Base-by-base conservation (phyloP, 768 basidiomycete species). In the Cystofilobasidium capitatum region DNA sequence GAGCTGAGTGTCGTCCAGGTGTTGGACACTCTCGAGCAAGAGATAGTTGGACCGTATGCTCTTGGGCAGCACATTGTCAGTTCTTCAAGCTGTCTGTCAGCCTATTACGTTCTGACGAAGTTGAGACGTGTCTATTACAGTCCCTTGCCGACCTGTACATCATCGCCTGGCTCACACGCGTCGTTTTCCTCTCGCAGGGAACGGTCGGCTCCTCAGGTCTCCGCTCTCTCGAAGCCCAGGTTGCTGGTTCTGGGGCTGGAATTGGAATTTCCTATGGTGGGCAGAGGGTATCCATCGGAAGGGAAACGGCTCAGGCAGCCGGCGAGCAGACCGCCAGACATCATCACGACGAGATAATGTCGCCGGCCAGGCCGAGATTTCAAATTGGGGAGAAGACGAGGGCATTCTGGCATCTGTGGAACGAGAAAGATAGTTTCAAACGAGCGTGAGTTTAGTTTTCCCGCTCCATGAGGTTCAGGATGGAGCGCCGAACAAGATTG, bases 71-170 rank as follows among this genome's bases (percentile, higher is more conserved):
- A 92, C 70, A 75, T 90, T 7, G 77, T 78, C 64, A 69, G 77
- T 74, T 9, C n/a, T 29, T n/a, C 39, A 51, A 7, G 26, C n/a
- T 54, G 9, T 4, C 7, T 31, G 16, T 60, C 36, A 3, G 10
- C 26, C 17, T 10, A 42, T 3, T 33, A 17, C 4, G 14, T 24
- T 16, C 1, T 22, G 8, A 22, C 36, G 20, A 14, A 24, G 12
- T 1, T 13, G n/a, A 16, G 1, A 44, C n/a, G 42, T 33, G n/a
- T 16, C 14, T 44, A 59, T 59, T 36, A 13, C 60, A 78, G 72
- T 89, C 86, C 8, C 77, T 89, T 55, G 88, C 86, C 17, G 91
- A 92, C 74, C 78, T 91, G 64, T 89, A 91, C 73, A 81, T 91
- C 24, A 85, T 83, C 12, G 84, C 83, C 33, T 93, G 88, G 89